phyloP scores from a whole-genome alignment of 2,329 filamentous ascomycete species.

The Colletotrichum shisoi region DNA sequence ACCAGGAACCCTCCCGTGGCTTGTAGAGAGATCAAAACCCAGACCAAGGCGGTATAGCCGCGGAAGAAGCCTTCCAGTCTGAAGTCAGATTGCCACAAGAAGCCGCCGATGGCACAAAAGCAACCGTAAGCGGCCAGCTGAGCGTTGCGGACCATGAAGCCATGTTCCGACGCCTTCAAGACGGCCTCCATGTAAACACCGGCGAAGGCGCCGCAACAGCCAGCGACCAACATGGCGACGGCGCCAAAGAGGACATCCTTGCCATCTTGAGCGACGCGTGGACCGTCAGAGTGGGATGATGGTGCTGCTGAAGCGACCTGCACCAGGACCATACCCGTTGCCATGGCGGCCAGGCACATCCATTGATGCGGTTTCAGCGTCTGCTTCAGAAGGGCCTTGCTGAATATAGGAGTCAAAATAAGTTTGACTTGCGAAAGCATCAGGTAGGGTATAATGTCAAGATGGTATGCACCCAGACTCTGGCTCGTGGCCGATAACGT shows the following conservation, averaged over 20 bases:
- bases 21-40: neutral
- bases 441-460: neutral
- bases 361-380: slow-evolving; percentile 1
- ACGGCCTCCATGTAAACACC: slow-evolving; percentile 14
- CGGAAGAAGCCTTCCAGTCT: neutral
- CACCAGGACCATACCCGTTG: neutral
- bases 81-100: slow-evolving; percentile 2
- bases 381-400: slow-evolving; percentile 4
- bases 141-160: slow-evolving; percentile 6
- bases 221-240: slow-evolving; percentile 7
- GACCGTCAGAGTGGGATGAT: neutral
- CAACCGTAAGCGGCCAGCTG: slow-evolving; percentile 14
- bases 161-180: neutral
- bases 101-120: neutral
- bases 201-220: slow-evolving; percentile 5
- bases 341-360: slow-evolving; percentile 11
- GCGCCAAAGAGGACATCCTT: neutral
- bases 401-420: slow-evolving; percentile 11
- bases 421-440: slow-evolving; percentile 25
- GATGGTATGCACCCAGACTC: slow-evolving; percentile 7
- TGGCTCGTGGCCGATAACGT: slow-evolving; percentile 4
- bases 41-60: neutral
- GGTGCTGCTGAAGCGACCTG: neutral
- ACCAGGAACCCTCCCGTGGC: neutral
- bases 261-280: neutral